Base-by-base conservation (phyloP, 2,329 filamentous ascomycete genomes). In the Endocalyx cinctus region DNA sequence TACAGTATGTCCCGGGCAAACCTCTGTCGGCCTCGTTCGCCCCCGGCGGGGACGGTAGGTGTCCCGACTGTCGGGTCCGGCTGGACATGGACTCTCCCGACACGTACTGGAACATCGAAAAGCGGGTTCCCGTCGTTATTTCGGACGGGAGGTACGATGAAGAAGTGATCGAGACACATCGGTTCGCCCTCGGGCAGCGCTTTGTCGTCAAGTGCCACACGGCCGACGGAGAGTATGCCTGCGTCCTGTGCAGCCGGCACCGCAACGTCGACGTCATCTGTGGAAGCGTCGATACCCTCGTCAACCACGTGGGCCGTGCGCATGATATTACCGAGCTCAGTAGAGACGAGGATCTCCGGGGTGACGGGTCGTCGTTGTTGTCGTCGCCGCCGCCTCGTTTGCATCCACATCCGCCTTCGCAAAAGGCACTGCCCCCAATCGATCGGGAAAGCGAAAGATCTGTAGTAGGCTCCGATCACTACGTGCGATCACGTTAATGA, bases 181-280 rank as follows among this genome's bases (percentile, higher is more conserved):
- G 47, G 15, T 59, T 55, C 38, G 39, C 53, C 19, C 33, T 60
- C 10, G 57, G 50, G 11, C 51, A 57, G 34, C 51, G 58, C 14
- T 63, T 63, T 32, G 37, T 62, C 8, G 48, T 57, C 33, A 63
- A 63, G 39, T 63, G 59, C 31, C 60, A 63, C 35, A 55, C 55
- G 4, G 44, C 49, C 13, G 45, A 48, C 12, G 41, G 42, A 10
- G 52, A 54, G 27, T 62, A 44, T 27, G 54, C 58, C 4, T 62
- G 59, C 32, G 55, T 48, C 22, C 38, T 62, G 15, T 62, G 58
- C 34, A 47, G 42, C 15, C 37, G 39, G 13, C 30, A 51, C 17
- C 39, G 52, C 11, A 48, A 53, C 12, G 35, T 43, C 14, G 55
- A 58, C 25, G 46, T 51, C 4, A 23, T 60, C 3, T 60, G 51